Base-by-base conservation (phyloP, 306 rosid species). In the Canavalia ensiformis region DNA sequence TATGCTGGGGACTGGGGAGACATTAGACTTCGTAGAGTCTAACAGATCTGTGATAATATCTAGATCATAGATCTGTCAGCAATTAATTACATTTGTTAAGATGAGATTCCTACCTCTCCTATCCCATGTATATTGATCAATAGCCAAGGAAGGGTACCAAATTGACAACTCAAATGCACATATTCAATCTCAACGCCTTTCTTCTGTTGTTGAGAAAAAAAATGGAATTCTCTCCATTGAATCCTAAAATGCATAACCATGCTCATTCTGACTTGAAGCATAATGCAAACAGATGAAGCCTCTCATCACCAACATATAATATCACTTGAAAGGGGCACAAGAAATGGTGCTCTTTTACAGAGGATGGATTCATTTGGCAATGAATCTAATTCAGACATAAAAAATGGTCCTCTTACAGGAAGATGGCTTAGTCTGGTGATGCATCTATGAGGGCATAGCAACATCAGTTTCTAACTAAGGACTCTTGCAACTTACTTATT, bases 241-340 rank as follows among this genome's bases (percentile, higher is more conserved):
- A 74, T 74, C 46, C 9, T 41, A 75, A 68, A 75, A 56, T 55
- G 39, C 67, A 50, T 28, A 68, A 59, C 74, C 82, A 75, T 68
- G 68, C 74, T 41, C 87, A 77, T 67, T 79, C 78, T 9, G 59
- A 54, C 41, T 54, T 79, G 56, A 84, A 42, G 52, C 34, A 75
- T 28, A 13, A 35, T 69, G 56, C 60, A 76, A 47, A 37, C 13
- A 70, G 71, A 37, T 63, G 51, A 31, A 62, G 58, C 25, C n/a
- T 9, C 39, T 47, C 35, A 50, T 62, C 4, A 50, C 51, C 44
- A 62, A 62, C 49, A 69, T 30, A 29, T 65, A 84, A n/a, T 29
- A 18, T 18, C 25, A 18, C 25, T 18, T 18, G 25, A 18, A 18
- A 18, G 25, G 9, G 49, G 1, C 49, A 45, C 49, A 45, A 3